Evolutionary conservation across 2,329 filamentous ascomycete genomes (phyloP), one percentile per base, ranked within the genome.

Genomic region (Penicillium sp.): DNA sequence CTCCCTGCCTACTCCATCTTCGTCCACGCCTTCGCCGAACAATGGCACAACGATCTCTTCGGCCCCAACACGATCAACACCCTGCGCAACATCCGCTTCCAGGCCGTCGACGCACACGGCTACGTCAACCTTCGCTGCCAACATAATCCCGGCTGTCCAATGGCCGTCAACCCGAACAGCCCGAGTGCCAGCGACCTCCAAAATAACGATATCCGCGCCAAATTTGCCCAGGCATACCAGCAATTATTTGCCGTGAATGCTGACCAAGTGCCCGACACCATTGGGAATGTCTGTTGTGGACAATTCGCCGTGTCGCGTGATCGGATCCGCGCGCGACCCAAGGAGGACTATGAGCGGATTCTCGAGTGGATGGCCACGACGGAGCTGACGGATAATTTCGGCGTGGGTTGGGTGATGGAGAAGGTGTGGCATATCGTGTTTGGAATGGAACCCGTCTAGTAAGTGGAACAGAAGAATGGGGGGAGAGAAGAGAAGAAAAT

Each of bases 1-100:
- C 70, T 84, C 3, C 75, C 79, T 3, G 78, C 81, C 52, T 69
- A 82, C 49, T 71, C 71, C 12, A 75, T 83, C 46, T 81, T 85
- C 64, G 76, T 80, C 63, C 81, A 84, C 55, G 53, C 54, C 9
- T 45, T 47, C 18, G 46, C 43, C 4, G 53, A 53, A 4, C 61
- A 62, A 36, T 62, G 60, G 56, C 61, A 64, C 26, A 63, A 60
- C 28, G 61, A 64, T 39, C 32, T 61, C 4, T 52, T 52, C 26
- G 53, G 56, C 9, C 49, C 56, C 9, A 43, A 42, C 25, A 64
- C 64, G 13, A 50, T 52, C 7, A 36, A 47, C 5, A 51, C 56
- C 5, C 40, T 66, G 5, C 35, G 49, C 18, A 52, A 46, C 6
- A 52, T 72, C 5, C 60, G 63, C 1, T 50, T 61, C 5, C 53